Evolutionary conservation across 805 yeast species (phyloP).

Genomic region (Candida tibetensis): DNA sequence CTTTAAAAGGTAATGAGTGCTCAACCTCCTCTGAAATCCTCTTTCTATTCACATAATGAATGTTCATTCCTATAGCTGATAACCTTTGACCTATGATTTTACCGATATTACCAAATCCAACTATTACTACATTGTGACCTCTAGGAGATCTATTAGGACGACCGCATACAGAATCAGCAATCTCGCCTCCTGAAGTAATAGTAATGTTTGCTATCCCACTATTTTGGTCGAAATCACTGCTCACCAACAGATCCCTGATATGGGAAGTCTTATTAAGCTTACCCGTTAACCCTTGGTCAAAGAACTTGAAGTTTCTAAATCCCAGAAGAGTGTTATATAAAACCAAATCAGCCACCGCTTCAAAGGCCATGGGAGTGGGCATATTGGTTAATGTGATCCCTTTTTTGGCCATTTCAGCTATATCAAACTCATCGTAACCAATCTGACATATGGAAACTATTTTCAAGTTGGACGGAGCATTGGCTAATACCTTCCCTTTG

Average conservation of each 20-base stretch:
- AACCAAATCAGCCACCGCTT: slow-evolving; percentile 27
- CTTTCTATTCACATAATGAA: slow-evolving; percentile 24
- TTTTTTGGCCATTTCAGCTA: slow-evolving; percentile 15
- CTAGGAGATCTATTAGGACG: slow-evolving; percentile 17
- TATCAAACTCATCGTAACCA: slow-evolving; percentile 22
- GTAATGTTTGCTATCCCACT: slow-evolving; percentile 2
- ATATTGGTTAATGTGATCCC: slow-evolving; percentile 24
- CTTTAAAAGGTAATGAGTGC: slow-evolving; percentile 14
- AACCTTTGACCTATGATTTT: slow-evolving; percentile 20
- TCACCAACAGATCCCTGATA: no score
- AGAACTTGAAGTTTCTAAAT: slow-evolving; percentile 22
- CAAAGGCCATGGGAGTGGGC: slow-evolving; percentile 24
- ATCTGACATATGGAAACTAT: slow-evolving; percentile 23
- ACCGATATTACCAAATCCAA: slow-evolving; percentile 28
- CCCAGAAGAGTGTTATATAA: slow-evolving; percentile 22
- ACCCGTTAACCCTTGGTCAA: slow-evolving; percentile 10
- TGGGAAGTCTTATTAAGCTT: slow-evolving; percentile 11
- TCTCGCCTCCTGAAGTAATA: slow-evolving; percentile 5
- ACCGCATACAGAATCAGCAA: slow-evolving; percentile 28
- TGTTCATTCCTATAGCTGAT: slow-evolving; percentile 23
- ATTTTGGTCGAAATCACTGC: slow-evolving; percentile 10
- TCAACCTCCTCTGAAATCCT: slow-evolving; percentile 14
- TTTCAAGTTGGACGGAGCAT: slow-evolving; percentile 18
- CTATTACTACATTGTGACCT: slow-evolving; percentile 24
- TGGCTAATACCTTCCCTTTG: slow-evolving; percentile 16